Evolutionary conservation across 208 protist genomes (phyloP).

Genomic region (Leishmania gerbilli): DNA sequence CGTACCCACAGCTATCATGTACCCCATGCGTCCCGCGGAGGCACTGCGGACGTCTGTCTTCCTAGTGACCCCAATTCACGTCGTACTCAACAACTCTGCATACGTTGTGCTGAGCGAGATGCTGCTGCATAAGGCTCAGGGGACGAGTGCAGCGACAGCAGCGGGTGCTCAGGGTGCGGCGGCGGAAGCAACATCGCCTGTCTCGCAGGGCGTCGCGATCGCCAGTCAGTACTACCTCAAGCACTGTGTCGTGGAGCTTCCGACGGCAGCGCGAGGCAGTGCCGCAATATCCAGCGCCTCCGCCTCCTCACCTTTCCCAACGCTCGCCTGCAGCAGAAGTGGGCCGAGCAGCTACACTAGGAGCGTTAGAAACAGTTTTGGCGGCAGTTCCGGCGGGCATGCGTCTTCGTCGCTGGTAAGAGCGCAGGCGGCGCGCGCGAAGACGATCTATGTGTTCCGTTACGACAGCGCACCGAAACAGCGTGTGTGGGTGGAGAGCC

Average conservation of each 20-base stretch:
- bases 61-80: constrained; percentile 27
- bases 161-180: not conserved
- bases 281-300: not conserved
- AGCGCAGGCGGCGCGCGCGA: not conserved
- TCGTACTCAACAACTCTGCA: constrained; percentile 30
- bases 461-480: constrained; percentile 19
- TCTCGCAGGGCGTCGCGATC: not conserved
- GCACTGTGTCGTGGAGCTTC: not conserved
- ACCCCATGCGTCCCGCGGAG: not conserved
- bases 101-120: constrained; percentile 26
- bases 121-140: not conserved
- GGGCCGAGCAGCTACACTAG: not conserved
- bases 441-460: not conserved
- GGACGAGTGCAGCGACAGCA: constrained; percentile 7
- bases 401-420: not conserved
- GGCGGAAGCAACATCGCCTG: not conserved
- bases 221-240: constrained; percentile 13
- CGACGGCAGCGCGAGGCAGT: not conserved
- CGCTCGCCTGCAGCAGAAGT: not conserved
- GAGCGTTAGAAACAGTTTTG: not conserved
- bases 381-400: not conserved
- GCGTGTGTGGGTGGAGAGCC: constrained; percentile 15
- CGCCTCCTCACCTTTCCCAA: constrained; percentile 1
- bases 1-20: not conserved
- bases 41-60: constrained; percentile 12